Base-by-base conservation (phyloP, 495 filamentous ascomycete species). In the Chaetomium tenue region DNA sequence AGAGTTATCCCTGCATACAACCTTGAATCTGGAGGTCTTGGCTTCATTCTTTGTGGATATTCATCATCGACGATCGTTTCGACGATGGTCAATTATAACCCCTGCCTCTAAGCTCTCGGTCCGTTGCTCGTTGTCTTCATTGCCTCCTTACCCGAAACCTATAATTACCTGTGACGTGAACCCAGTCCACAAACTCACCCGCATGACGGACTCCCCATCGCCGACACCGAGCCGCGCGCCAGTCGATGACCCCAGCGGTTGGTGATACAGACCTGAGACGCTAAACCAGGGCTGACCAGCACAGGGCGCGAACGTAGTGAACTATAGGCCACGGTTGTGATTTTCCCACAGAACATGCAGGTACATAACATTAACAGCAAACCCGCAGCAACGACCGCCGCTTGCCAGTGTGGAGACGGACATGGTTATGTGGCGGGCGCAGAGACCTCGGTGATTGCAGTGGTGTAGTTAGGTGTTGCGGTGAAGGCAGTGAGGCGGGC, bases 251-350 rank as follows among this genome's bases (percentile, higher is more conserved):
- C 26, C 5, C 25, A 13, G 51, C 51, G 51, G 18, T 33, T 33
- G 15, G 26, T 54, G 51, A 18, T 54, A 30, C 26, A 33, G 25
- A 54, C 18, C 51, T 54, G 51, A 54, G 51, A 54, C 51, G 26
- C 26, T 5, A n/a, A 3, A n/a, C 22, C 51, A 16, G 16, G 26
- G 15, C 25, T 33, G 30, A 13, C 48, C 2, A 44, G 13, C 33
- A 37, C 33, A 37, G 33, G 33, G 33, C 33, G 40, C 40, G 40
- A 44, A 18, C 11, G 40, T 5, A 44, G 40, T 18, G 18, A 12
- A 37, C 13, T 11, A 15, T 40, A 40, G 40, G 40, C 40, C 40
- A 44, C 40, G 13, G 13, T 16, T 40, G 4, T 40, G 13, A 3
- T 15, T 9, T 12, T 2, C 40, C 5, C 33, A 9, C 33, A 11